Percentiles rank a stretch among this genome's conserved stretches.
These are phyloP conservation scores for Knoxia roxburghii DNA, from an alignment of 257 asterid genomes.

Conservation along the genomic window DNA sequence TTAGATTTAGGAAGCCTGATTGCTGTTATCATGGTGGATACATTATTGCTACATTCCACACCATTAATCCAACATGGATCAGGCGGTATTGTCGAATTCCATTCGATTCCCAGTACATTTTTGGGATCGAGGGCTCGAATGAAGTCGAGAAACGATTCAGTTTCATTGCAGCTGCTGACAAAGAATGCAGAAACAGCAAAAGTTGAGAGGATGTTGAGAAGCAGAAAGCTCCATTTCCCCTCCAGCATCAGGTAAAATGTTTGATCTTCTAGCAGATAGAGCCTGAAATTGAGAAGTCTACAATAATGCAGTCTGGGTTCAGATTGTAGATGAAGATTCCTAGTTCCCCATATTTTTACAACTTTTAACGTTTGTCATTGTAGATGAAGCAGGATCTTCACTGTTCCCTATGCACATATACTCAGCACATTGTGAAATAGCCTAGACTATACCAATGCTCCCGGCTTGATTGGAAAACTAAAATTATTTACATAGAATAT, in stretches of 20 bases:
- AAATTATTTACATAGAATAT: not conserved
- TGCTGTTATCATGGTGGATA: not conserved
- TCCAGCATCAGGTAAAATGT: not conserved
- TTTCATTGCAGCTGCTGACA: conserved; percentile 18
- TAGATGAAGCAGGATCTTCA: conserved; percentile 6
- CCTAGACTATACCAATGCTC: not conserved
- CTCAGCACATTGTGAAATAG: not conserved
- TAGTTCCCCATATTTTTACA: too few relatives aligned
- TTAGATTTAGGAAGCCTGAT: conserved; percentile 18
- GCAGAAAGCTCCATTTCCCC: not conserved
- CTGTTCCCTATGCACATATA: conserved; percentile 4
- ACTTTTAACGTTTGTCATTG: conserved; percentile 1
- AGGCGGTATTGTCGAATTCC: conserved; percentile 6
- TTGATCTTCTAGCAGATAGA: not conserved
- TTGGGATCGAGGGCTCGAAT: conserved; percentile 24
- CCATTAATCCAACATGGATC: conserved; percentile 14
- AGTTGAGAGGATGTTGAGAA: conserved; percentile 12
- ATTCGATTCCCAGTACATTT: conserved; percentile 15
- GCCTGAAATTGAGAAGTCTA: not conserved
- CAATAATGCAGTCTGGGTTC: too few relatives aligned
- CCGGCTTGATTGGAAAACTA: not conserved
- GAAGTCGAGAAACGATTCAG: conserved; percentile 15
- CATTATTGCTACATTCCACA: conserved; percentile 9
- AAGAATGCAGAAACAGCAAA: conserved; percentile 8
- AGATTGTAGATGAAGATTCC: too few relatives aligned